phyloP scores from a whole-genome alignment of 202 grass and related monocot species.

The Elaeis oleifera region DNA sequence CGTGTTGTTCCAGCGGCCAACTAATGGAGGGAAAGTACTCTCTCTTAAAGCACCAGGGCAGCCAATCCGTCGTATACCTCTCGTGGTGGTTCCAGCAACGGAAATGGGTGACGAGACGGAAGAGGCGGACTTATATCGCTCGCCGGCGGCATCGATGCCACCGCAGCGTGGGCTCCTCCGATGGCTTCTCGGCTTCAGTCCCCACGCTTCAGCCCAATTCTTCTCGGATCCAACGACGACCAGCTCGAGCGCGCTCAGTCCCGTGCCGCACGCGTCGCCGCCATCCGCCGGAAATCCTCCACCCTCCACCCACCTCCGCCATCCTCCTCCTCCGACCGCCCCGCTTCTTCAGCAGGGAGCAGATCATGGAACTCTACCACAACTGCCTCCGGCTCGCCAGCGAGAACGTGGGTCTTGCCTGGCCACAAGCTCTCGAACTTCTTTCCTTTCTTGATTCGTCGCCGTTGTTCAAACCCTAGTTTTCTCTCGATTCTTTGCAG shows the following conservation, averaged over 20 bases:
- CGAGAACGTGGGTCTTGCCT: constrained; percentile 49
- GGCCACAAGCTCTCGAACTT: not conserved
- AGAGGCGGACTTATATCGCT: constrained; percentile 3
- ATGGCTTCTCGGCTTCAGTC: constrained; percentile 31
- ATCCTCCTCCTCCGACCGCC: not conserved
- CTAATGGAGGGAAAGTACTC: too few species aligned
- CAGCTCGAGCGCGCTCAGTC: constrained; percentile 75
- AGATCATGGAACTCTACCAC: constrained; percentile 87
- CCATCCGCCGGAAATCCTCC: constrained; percentile 43
- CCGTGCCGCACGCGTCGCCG: constrained; percentile 55
- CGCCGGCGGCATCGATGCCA: constrained; percentile 9
- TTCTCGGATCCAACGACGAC: constrained; percentile 84
- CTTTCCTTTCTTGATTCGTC: not conserved
- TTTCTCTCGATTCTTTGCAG: constrained; percentile 23
- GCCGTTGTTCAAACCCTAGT: not conserved
- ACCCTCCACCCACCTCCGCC: constrained; percentile 19
- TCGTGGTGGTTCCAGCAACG: too few species aligned
- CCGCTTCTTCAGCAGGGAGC: constrained; percentile 45
- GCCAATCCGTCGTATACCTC: too few species aligned
- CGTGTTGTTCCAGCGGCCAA: too few species aligned
- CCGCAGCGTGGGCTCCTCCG: constrained; percentile 14
- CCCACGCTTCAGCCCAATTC: constrained; percentile 20
- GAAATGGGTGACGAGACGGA: constrained; percentile 6
- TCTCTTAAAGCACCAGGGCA: too few species aligned
- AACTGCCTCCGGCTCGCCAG: constrained; percentile 91